Base-by-base conservation (phyloP, 2,329 filamentous ascomycete species). In the Monosporascus sp. region DNA sequence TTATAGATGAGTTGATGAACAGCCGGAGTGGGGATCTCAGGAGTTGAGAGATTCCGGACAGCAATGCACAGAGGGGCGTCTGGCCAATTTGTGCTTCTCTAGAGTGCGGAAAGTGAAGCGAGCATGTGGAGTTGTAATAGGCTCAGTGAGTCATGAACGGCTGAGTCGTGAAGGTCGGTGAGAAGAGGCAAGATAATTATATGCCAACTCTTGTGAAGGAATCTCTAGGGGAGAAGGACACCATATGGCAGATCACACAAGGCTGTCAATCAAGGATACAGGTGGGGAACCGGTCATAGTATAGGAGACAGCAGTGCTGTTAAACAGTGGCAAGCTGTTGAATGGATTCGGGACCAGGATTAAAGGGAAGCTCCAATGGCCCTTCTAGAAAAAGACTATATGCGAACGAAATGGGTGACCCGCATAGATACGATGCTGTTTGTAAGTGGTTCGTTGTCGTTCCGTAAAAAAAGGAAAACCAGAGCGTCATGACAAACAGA, bases 161-260 rank as follows among this genome's bases (percentile, higher is more conserved):
- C 51, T 22, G 47, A 59, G 48, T 55, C 58, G 72, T 75, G 72
- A 74, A 72, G 66, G 63, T 64, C 54, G 65, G 72, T 72, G 72
- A 74, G 71, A 65, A 66, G 64, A 68, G 65, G 60, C 57, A 65
- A 63, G 62, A 58, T 58, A 63, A 61, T 65, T 75, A 74, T 75
- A 75, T 70, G 70, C 54, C 55, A 59, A 51, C 37, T 48, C 54
- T 58, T 55, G 55, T 58, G 53, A 54, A 63, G 61, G 63, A 64
- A 66, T 59, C 58, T 63, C 59, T 46, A 50, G 51, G 51, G 52
- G 56, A 62, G 60, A 60, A 54, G 47, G 35, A 57, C 48, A 51
- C 55, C 50, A 58, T 60, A 60, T 63, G 53, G 57, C 53, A 54
- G 63, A 67, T 69, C 66, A 68, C 65, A 65, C 58, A 58, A 61